These are phyloP conservation scores for Sclerotinia trifoliorum DNA, from an alignment of 2,329 filamentous ascomycete genomes.

Conservation along the genomic window DNA sequence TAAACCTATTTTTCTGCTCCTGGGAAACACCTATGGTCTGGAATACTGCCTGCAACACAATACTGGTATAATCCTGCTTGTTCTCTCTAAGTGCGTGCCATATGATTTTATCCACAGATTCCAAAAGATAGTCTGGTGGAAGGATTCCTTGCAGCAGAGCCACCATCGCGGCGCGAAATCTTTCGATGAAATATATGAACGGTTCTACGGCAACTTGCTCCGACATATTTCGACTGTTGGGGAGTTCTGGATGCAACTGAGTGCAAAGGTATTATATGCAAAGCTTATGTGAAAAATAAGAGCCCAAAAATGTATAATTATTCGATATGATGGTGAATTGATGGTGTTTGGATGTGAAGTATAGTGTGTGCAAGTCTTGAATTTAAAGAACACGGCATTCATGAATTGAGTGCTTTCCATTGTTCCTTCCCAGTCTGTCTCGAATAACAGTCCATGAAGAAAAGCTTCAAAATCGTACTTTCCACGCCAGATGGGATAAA, in stretches of 20 bases:
- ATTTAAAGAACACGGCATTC: not conserved
- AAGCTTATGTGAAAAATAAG: not conserved
- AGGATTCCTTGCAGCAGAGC: not conserved
- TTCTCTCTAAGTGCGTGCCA: not conserved
- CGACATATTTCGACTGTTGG: not conserved
- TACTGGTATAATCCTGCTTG: not conserved
- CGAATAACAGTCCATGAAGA: no score
- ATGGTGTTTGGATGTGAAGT: not conserved
- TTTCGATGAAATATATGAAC: not conserved
- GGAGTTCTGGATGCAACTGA: not conserved
- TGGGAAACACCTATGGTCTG: not conserved
- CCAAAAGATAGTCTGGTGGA: not conserved
- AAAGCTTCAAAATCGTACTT: not conserved
- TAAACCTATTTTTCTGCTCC: conserved; percentile 2
- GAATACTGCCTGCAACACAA: not conserved
- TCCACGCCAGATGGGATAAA: not conserved
- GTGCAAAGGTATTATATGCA: not conserved
- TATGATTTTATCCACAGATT: not conserved
- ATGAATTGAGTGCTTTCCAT: not conserved
- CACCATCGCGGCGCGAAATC: not conserved
- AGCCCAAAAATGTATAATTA: not conserved
- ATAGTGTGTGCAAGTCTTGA: not conserved
- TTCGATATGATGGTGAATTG: not conserved
- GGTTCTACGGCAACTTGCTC: not conserved
- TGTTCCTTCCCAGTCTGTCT: not conserved